A percentile compares a stretch with the other conserved stretches of the same genome.
phyloP scores from a whole-genome alignment of 2,329 filamentous ascomycete species.

The Lanzia echinophila region DNA sequence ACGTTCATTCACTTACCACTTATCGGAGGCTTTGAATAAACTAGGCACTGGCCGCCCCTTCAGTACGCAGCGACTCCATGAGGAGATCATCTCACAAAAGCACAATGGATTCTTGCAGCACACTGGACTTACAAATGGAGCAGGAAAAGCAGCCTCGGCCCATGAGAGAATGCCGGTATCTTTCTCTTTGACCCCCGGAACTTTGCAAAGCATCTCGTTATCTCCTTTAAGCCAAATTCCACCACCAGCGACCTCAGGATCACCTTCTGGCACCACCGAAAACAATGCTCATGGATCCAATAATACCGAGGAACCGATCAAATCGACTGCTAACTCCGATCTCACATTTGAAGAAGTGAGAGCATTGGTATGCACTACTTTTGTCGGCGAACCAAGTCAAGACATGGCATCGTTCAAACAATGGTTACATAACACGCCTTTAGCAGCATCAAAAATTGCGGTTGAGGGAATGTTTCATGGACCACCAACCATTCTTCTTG shows the following conservation, averaged over 20 bases:
- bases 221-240: conserved; percentile 31
- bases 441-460: conserved; percentile 50
- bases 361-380: conserved; percentile 60
- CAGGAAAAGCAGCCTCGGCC: conserved; percentile 29
- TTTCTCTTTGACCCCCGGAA: conserved; percentile 49
- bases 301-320: conserved; percentile 20
- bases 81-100: conserved; percentile 40
- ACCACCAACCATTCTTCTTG: conserved; percentile 58
- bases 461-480: conserved; percentile 64
- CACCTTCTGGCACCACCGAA: conserved; percentile 25
- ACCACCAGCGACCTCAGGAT: conserved; percentile 29
- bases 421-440: conserved; percentile 55
- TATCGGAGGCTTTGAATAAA: conserved; percentile 49
- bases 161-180: conserved; percentile 41
- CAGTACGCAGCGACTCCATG: conserved; percentile 48
- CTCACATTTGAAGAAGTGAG: conserved; percentile 56
- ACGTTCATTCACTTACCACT: conserved; percentile 52
- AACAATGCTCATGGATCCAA: conserved; percentile 19
- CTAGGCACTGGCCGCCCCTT: conserved; percentile 49
- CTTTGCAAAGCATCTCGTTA: conserved; percentile 46
- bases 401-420: conserved; percentile 61
- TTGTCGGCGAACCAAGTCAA: conserved; percentile 57
- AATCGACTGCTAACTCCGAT: conserved; percentile 34
- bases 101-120: conserved; percentile 37
- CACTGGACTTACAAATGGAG: conserved; percentile 41